Evolutionary conservation across 345 rosid genomes (phyloP).

Genomic region (Eucalyptus polyanthemos): DNA sequence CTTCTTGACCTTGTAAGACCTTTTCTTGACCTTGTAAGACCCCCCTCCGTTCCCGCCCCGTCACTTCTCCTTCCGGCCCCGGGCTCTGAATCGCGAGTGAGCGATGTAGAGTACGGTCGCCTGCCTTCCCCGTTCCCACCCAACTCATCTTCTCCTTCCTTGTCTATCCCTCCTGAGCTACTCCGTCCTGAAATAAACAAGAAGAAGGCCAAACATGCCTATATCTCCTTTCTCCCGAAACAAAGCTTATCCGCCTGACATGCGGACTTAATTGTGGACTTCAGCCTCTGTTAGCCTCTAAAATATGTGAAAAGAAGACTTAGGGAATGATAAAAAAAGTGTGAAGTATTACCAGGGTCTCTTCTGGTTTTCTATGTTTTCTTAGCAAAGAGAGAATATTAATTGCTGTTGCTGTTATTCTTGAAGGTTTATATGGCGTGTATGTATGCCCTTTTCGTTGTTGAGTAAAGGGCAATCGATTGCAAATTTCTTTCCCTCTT

Average conservation of each 20-base stretch:
- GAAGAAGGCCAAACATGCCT: background rate
- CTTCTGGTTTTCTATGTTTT: background rate
- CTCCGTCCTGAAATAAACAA: background rate
- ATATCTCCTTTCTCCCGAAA: background rate
- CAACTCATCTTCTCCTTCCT: constrained; percentile 66
- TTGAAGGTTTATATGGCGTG: background rate
- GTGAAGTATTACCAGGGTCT: background rate
- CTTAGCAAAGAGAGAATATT: background rate
- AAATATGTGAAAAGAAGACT: background rate
- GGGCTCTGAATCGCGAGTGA: background rate
- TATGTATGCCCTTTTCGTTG: background rate
- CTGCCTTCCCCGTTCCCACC: constrained; percentile 2
- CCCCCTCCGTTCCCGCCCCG: background rate
- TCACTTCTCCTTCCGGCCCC: background rate
- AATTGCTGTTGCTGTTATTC: background rate
- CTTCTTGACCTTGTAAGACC: constrained; percentile 99
- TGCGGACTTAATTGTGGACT: background rate
- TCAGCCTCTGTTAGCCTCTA: too few relatives aligned
- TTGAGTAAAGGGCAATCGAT: background rate
- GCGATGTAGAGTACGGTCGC: background rate
- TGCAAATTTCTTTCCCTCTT: background rate
- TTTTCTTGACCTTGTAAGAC: constrained; percentile 99
- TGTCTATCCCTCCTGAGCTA: constrained; percentile 99
- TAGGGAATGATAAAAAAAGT: background rate
- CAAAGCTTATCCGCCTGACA: background rate